Base-by-base conservation (phyloP, 371 early-diverging fungal species). In the Lichtheimia corymbifera region DNA sequence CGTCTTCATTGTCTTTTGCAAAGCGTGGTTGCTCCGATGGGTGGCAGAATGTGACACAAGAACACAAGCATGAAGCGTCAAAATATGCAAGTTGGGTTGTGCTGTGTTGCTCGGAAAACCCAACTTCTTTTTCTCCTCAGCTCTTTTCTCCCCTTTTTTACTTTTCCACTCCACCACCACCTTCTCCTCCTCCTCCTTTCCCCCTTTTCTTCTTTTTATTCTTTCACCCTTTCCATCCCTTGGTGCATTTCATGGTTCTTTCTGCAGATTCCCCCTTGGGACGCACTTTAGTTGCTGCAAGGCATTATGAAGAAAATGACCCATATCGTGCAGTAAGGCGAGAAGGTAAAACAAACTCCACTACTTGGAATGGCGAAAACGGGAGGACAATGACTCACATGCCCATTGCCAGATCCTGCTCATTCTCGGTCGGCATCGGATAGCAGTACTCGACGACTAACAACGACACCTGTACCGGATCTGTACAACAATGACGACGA, bases 371-470 rank as follows among this genome's bases (percentile, higher is more conserved):
- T 22, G 20, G 14, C 25, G 5, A 54, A 14, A 54, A 22, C 1
- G 22, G 22, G 22, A 42, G 42, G 3, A 40, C 17, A 45, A 4
- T 44, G 3, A 44, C 42, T 56, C 43, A 14, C 45, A 4, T 28
- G 60, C 24, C 52, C 25, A 35, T 42, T 45, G 44, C 28, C 43
- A 4, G 60, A 52, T 24, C 30, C 30, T 22, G 53, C 53, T n/a
- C 77, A 77, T 58, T 77, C 77, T 22, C 61, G 74, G 4, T 70
- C 72, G 15, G 72, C 71, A 43, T 77, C 77, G 12, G 74, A 77
- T 30, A 74, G 77, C 54, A 77, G 77, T n/a, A 77, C 74, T 7
- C 72, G 64, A 53, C 43, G 65, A 66, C 54, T 71, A 22, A 61
- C 71, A 11, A 54, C 65, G 1, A 53, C 49, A 15, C 44, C 51